Evolutionary conservation across 2,329 filamentous ascomycete genomes (phyloP).

Genomic region (Colletotrichum siamense): DNA sequence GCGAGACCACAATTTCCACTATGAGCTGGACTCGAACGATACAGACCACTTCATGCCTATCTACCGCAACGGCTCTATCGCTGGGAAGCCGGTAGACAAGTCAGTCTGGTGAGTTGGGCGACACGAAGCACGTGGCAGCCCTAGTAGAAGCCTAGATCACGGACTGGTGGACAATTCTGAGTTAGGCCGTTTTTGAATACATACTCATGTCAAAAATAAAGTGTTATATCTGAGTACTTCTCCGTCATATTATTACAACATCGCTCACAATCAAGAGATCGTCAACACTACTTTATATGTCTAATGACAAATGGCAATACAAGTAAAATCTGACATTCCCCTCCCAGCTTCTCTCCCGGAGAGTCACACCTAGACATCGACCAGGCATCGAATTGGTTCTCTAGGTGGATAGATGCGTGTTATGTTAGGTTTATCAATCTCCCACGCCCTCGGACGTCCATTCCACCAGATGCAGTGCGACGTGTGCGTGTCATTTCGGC

Average conservation of each 20-base stretch:
- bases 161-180: neutral
- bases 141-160: neutral
- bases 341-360: neutral
- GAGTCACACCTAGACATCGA: neutral
- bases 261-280: neutral
- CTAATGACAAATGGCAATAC: neutral
- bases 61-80: neutral
- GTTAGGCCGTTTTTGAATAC: neutral
- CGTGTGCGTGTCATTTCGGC: neutral
- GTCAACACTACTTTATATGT: neutral
- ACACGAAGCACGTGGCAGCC: neutral
- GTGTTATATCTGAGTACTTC: no score
- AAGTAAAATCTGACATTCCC: accelerated
- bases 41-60: neutral
- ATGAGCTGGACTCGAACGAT: neutral
- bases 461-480: neutral
- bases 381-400: neutral
- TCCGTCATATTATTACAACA: no score
- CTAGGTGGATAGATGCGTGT: neutral
- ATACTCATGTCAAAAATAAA: neutral
- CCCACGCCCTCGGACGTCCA: neutral
- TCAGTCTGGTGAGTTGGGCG: neutral
- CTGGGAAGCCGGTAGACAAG: neutral
- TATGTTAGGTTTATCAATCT: neutral
- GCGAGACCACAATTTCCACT: neutral